Conservation (phyloP, 2,329 filamentous ascomycete genomes). For the Zasmidium angulare region DNA sequence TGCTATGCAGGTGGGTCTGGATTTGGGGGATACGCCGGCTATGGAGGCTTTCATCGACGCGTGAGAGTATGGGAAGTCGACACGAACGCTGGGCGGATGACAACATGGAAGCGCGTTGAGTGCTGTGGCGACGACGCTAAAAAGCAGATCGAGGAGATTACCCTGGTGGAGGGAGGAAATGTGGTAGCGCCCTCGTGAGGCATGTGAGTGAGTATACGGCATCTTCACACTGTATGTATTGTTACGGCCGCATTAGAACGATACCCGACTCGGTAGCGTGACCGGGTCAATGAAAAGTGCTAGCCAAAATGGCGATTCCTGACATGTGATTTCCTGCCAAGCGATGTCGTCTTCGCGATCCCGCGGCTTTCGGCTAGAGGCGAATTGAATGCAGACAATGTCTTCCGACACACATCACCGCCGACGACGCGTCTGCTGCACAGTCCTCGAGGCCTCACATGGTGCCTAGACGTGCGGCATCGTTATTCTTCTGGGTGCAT, state of each 20-base stretch:
- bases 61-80: constrained; percentile 91
- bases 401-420: neutral
- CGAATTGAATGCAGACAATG: neutral
- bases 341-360: neutral
- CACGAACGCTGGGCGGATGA: constrained; percentile 82
- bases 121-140: constrained; percentile 51
- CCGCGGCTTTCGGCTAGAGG: neutral
- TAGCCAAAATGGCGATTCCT: too few relatives aligned
- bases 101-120: constrained; percentile 90
- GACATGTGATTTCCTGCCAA: neutral
- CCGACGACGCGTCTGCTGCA: neutral
- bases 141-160: constrained; percentile 57
- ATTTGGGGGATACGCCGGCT: constrained; percentile 93
- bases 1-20: constrained; percentile 91
- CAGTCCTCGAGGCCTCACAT: neutral
- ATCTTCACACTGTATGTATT: neutral
- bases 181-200: constrained; percentile 41
- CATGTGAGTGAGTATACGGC: neutral
- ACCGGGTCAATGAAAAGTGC: neutral
- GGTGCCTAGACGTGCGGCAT: neutral
- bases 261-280: neutral
- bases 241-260: neutral
- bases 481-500: neutral
- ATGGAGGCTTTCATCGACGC: constrained; percentile 78
- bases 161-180: constrained; percentile 60